A percentile compares a stretch with the other conserved stretches of the same genome.
These are phyloP conservation scores for Chlamydomonas sp. DNA, from an alignment of 139 green algal species.

Conservation along the genomic window DNA sequence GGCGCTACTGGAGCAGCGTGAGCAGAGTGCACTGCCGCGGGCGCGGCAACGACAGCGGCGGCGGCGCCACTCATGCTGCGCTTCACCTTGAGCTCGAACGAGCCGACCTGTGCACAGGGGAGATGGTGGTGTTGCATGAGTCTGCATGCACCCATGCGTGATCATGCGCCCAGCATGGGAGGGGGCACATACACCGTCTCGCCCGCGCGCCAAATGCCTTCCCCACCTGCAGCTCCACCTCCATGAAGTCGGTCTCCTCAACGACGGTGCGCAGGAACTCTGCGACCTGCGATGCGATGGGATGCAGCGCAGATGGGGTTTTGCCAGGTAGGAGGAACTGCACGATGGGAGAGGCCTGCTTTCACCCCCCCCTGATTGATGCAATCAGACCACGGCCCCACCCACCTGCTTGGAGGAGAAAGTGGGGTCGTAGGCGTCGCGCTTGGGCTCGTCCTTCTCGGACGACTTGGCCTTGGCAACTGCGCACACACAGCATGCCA, in stretches of 20 bases:
- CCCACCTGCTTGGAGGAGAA: slow-evolving; percentile 4
- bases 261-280: slow-evolving; percentile 62
- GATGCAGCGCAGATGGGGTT: neutral
- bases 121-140: neutral
- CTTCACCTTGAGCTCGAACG: slow-evolving; percentile 64
- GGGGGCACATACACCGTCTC: neutral
- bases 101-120: slow-evolving; percentile 47
- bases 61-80: slow-evolving; percentile 39
- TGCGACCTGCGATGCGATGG: slow-evolving; percentile 50
- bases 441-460: no score
- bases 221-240: slow-evolving; percentile 71
- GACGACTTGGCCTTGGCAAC: no score
- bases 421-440: neutral
- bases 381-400: neutral
- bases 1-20: slow-evolving; percentile 7
- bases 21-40: slow-evolving; percentile 10
- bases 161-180: neutral
- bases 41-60: slow-evolving; percentile 8
- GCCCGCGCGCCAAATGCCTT: neutral
- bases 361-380: no score
- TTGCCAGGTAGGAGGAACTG: no score
- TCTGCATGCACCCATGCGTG: neutral
- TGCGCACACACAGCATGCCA: no score
- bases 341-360: no score
- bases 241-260: slow-evolving; percentile 74